Evolutionary conservation across 345 rosid genomes (phyloP).

Genomic region (Capsella bursapastoris): DNA sequence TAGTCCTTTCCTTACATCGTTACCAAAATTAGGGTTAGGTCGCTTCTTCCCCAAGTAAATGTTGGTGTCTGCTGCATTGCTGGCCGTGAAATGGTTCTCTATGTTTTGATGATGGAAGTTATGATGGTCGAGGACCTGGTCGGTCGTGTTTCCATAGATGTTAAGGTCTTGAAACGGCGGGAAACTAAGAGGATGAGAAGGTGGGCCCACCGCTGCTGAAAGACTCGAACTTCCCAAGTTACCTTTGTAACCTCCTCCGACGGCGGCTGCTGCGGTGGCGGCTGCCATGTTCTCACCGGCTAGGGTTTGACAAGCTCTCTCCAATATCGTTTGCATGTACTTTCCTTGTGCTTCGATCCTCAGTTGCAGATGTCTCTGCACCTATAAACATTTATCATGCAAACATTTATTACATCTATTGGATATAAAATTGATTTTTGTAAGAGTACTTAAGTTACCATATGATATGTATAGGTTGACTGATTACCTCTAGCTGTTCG

Average conservation of each 20-base stretch:
- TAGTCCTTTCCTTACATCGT: conserved; percentile 63
- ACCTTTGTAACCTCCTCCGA: conserved; percentile 52
- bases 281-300: conserved; percentile 72
- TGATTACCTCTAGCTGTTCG: conserved; percentile 90
- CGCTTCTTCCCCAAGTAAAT: conserved; percentile 74
- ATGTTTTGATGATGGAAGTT: conserved; percentile 62
- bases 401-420: not conserved
- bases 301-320: conserved; percentile 94
- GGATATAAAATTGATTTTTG: not conserved
- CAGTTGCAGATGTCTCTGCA: conserved; percentile 92
- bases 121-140: conserved; percentile 62
- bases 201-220: conserved; percentile 49
- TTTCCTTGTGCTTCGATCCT: conserved; percentile 99
- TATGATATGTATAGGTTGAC: conserved; percentile 8
- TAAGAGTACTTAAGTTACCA: not conserved
- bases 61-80: conserved; percentile 48
- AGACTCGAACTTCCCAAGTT: conserved; percentile 56
- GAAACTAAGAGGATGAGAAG: conserved; percentile 59
- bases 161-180: conserved; percentile 94
- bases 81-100: conserved; percentile 61
- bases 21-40: conserved; percentile 59
- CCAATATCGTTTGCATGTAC: conserved; percentile 94
- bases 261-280: conserved; percentile 42
- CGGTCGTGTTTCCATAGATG: conserved; percentile 65
- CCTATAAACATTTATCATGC: conserved; percentile 50